Percentiles rank a stretch among this genome's conserved stretches.
phyloP scores from a whole-genome alignment of 169 alveolate species.

The Theileria luwenshuni region DNA sequence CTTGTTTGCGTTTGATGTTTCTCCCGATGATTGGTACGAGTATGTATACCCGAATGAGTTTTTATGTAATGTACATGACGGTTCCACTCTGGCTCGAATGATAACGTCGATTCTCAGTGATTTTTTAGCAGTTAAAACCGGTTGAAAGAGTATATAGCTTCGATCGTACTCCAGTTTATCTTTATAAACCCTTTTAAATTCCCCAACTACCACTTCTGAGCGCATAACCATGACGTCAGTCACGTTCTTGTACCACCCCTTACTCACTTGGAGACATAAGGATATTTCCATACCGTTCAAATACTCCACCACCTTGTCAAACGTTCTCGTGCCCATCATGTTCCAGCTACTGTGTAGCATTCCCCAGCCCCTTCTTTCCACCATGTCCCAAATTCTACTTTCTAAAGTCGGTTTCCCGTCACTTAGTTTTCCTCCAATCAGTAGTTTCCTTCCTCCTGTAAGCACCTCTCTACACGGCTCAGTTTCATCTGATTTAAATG shows the following conservation, averaged over 20 bases:
- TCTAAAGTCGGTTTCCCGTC: constrained; percentile 19
- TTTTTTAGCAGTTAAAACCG: constrained; percentile 60
- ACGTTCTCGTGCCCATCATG: constrained; percentile 19
- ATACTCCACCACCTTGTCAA: constrained; percentile 43
- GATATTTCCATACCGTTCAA: constrained; percentile 50
- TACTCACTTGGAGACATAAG: constrained; percentile 21
- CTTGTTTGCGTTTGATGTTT: background rate
- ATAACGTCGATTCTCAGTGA: constrained; percentile 61
- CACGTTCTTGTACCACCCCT: constrained; percentile 59
- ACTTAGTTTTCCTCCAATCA: constrained; percentile 22
- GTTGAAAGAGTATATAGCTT: constrained; percentile 46
- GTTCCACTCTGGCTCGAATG: constrained; percentile 33
- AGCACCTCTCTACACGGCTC: constrained; percentile 8
- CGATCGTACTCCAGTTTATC: constrained; percentile 49
- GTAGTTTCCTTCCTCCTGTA: constrained; percentile 10
- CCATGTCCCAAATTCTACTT: constrained; percentile 16
- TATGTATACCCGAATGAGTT: constrained; percentile 55
- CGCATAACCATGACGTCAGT: constrained; percentile 29
- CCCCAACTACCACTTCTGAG: constrained; percentile 35
- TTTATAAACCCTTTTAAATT: constrained; percentile 42
- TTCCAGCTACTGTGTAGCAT: constrained; percentile 22
- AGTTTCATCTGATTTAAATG: background rate
- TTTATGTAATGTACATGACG: constrained; percentile 23
- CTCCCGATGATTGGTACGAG: constrained; percentile 29
- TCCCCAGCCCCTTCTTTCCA: constrained; percentile 23